Evolutionary conservation across 2,329 filamentous ascomycete genomes (phyloP).

Genomic region (Fusarium sp.): DNA sequence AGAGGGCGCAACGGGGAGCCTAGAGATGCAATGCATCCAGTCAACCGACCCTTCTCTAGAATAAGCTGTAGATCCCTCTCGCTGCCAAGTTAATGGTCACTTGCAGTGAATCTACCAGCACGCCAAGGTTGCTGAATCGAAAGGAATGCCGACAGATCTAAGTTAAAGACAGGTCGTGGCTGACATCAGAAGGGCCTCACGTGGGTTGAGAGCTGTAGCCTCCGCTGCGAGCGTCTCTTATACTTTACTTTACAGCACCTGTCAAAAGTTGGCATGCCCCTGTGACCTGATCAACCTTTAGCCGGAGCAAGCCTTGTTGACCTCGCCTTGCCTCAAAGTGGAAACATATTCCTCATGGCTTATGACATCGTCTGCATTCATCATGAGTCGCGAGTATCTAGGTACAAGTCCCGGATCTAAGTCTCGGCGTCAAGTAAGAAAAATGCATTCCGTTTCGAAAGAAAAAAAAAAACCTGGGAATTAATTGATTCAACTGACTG

Average conservation of each 20-base stretch:
- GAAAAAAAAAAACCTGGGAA: background rate
- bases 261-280: slow-evolving; percentile 12
- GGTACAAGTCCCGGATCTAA: background rate
- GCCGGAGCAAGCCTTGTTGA: slow-evolving; percentile 21
- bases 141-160: slow-evolving; percentile 34
- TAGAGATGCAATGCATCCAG: background rate
- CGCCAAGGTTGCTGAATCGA: slow-evolving; percentile 24
- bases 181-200: slow-evolving; percentile 32
- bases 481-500: background rate
- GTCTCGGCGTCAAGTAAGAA: background rate
- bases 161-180: slow-evolving; percentile 10
- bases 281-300: slow-evolving; percentile 32
- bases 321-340: slow-evolving; percentile 5
- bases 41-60: background rate
- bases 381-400: slow-evolving; percentile 25
- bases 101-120: slow-evolving; percentile 6
- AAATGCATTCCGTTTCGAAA: slow-evolving; percentile 12
- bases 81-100: slow-evolving; percentile 17
- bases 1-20: background rate
- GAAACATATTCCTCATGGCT: slow-evolving; percentile 24
- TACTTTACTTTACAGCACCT: background rate
- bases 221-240: background rate
- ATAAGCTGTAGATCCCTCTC: slow-evolving; percentile 5
- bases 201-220: slow-evolving; percentile 8
- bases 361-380: slow-evolving; percentile 30